A percentile compares a stretch with the other conserved stretches of the same genome.
Conservation (phyloP, 1,284 basidiomycete genomes). For the Marasmius fiardii region DNA sequence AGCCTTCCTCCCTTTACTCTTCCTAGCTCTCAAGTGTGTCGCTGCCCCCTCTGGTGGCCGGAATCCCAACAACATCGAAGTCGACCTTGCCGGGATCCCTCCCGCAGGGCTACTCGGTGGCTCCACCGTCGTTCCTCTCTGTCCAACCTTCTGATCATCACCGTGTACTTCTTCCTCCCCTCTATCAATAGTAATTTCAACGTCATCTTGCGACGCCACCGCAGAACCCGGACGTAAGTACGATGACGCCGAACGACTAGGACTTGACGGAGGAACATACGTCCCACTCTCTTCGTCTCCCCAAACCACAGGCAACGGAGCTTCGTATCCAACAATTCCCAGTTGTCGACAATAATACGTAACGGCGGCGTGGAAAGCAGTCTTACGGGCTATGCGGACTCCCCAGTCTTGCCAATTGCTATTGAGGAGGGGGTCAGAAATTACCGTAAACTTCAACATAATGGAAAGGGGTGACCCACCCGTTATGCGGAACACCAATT, state of each 20-base stretch:
- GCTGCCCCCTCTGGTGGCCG: slow-evolving; percentile 5
- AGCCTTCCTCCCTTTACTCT: slow-evolving; percentile 13
- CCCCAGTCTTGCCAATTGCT: slow-evolving; percentile 57
- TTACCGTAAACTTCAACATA: background rate
- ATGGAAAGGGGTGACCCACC: slow-evolving; percentile 36
- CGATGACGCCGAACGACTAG: background rate
- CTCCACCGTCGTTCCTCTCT: background rate
- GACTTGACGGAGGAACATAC: background rate
- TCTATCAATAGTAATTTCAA: no score
- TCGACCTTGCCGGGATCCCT: background rate
- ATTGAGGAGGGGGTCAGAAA: background rate
- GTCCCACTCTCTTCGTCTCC: slow-evolving; percentile 31
- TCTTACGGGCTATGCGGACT: slow-evolving; percentile 53
- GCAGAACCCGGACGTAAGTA: background rate
- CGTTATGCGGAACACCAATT: slow-evolving; percentile 67
- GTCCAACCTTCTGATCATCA: background rate
- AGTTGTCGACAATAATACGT: slow-evolving; percentile 68
- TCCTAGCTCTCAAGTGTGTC: slow-evolving; percentile 10
- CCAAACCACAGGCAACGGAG: slow-evolving; percentile 56
- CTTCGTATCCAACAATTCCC: slow-evolving; percentile 56
- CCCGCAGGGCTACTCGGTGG: background rate
- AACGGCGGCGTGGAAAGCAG: slow-evolving; percentile 74
- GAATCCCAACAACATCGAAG: slow-evolving; percentile 5
- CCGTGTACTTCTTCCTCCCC: background rate
- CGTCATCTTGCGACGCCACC: background rate